Conservation (phyloP, 306 rosid genomes). For the Gynostemma pentaphyllum region DNA sequence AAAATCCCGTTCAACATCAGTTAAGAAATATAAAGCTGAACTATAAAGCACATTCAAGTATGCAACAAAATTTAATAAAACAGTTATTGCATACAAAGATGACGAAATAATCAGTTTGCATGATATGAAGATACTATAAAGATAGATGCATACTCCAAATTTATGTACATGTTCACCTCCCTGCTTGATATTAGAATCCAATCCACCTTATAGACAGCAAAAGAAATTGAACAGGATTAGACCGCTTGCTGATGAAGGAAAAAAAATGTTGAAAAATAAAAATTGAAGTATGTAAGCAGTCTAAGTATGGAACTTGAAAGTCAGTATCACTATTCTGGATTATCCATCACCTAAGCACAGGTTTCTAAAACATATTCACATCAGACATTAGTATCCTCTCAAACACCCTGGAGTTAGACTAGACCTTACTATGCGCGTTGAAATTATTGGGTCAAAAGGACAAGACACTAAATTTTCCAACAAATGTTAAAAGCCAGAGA, state of each 20-base stretch:
- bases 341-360: neutral
- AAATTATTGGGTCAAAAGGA: neutral
- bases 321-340: neutral
- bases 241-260: constrained; percentile 11
- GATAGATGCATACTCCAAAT: constrained; percentile 57
- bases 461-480: neutral
- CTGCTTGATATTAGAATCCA: constrained; percentile 42
- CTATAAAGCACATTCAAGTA: neutral
- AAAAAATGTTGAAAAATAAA: constrained; percentile 4
- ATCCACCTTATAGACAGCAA: constrained; percentile 38
- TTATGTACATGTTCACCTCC: constrained; percentile 48
- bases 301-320: neutral
- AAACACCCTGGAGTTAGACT: neutral
- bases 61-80: neutral
- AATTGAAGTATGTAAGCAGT: neutral
- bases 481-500: neutral
- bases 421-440: neutral
- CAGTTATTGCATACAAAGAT: neutral
- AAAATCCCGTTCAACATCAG: constrained; percentile 9
- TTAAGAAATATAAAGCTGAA: constrained; percentile 10
- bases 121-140: constrained; percentile 16
- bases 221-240: constrained; percentile 27
- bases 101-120: constrained; percentile 5
- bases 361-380: constrained; percentile 6
- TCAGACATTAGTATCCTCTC: neutral